Evolutionary conservation across 768 basidiomycete species (phyloP), one percentile per base, ranked within the genome.

Genomic region (Hydnum rufescens): DNA sequence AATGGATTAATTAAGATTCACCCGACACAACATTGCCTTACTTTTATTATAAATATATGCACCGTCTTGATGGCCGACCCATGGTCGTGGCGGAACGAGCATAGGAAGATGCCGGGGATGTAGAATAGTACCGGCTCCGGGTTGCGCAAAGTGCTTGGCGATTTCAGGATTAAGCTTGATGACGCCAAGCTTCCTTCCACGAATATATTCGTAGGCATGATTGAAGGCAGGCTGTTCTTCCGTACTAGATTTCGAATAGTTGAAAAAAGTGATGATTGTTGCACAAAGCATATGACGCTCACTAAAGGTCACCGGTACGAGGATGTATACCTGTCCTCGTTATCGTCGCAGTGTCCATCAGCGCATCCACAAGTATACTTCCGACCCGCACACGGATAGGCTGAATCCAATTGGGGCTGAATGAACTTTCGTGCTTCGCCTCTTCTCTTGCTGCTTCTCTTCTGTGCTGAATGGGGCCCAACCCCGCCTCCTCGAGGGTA

Each of bases 91-190:
- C 56, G 79, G 78, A 25, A 92, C 74, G 4, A 99, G 72, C 95
- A 97, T 99, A 5, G 93, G 93, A 23, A 99, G 71, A 64, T 93
- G 86, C 1, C 90, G 84, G 16, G 93, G 90, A 65, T 93, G 89
- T 18, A 96, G 69, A 0, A 82, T 75, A 51, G 78, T 73, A 8
- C 70, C 66, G 19, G 90, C 60, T 36, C 66, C 70, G 55, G 96
- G 92, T 54, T 75, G 77, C 2, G 85, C 77, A 52, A 97, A 68
- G 2, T 82, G 74, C 13, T 82, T 77, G 2, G 79, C 69, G 3
- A 97, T 81, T 3, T 72, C 76, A 0, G 81, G 78, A 63, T 96
- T 93, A 54, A 93, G 66, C 61, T 78, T 78, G 63, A 97, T 80
- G 22, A 96, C 76, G 28, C 93, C 93, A n/a, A 95, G 72, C 62